A percentile compares a stretch with the other conserved stretches of the same genome.
Evolutionary conservation across 768 basidiomycete genomes (phyloP).

Genomic region (Phanerodontia chrysosporium): DNA sequence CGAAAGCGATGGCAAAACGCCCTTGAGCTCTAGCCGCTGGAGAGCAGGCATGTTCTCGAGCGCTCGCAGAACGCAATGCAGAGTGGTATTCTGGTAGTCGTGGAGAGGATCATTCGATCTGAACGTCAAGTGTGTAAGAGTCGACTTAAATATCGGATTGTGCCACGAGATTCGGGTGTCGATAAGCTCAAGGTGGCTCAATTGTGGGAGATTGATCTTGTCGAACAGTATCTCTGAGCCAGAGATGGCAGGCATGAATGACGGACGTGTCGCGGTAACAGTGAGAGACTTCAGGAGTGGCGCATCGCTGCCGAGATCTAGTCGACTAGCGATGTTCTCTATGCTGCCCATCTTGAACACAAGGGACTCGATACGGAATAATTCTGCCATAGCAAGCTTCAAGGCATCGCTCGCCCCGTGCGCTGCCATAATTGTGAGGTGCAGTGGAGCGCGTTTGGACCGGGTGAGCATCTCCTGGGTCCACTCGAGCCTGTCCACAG

Average conservation of each 20-base stretch:
- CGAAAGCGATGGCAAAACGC: background rate
- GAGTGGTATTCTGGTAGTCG: background rate
- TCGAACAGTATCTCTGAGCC: background rate
- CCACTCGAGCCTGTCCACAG: background rate
- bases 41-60: constrained; percentile 8
- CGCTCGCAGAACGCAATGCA: background rate
- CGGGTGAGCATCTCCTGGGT: constrained; percentile 2
- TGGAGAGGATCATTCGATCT: background rate
- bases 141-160: background rate
- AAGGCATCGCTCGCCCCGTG: background rate
- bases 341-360: background rate
- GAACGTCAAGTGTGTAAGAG: background rate
- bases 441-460: constrained; percentile 2
- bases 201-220: background rate
- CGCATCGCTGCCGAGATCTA: background rate
- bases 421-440: background rate
- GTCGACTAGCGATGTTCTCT: background rate
- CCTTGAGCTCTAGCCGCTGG: background rate
- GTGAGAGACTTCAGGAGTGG: background rate
- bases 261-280: too few species aligned
- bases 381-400: background rate
- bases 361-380: background rate
- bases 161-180: background rate
- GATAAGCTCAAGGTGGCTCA: background rate
- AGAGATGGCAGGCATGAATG: background rate